phyloP scores from a whole-genome alignment of 192 early-diverging fungal genomes.

The Coemansia sp. region DNA sequence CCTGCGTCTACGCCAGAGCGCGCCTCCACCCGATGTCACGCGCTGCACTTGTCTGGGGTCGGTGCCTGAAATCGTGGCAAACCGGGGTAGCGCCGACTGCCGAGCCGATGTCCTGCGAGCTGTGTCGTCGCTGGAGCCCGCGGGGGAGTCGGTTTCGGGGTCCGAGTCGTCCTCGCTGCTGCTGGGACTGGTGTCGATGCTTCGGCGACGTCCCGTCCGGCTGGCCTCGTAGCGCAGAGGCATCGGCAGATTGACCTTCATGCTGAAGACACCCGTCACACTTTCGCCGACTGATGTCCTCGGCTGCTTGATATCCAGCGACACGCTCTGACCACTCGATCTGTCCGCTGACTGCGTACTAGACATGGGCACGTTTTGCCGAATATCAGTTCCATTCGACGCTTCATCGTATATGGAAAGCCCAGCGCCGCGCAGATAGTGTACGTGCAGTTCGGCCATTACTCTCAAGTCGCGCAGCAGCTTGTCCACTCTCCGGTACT shows the following conservation, averaged over 20 bases:
- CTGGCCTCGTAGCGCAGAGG: conserved; percentile 37
- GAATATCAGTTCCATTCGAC: background rate
- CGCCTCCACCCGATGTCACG: background rate
- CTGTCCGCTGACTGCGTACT: background rate
- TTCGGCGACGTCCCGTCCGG: conserved; percentile 1
- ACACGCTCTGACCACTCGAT: background rate
- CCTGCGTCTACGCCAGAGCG: background rate
- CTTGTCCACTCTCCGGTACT: conserved; percentile 54
- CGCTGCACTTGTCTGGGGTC: background rate
- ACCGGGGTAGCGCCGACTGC: conserved; percentile 5
- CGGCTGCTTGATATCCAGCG: background rate
- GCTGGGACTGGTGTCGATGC: conserved; percentile 5
- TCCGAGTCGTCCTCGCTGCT: conserved; percentile 20
- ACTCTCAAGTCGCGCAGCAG: conserved; percentile 65
- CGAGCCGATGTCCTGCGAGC: background rate
- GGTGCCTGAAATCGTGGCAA: conserved; percentile 9
- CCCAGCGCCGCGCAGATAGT: conserved; percentile 43
- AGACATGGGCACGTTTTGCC: background rate
- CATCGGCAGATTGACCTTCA: conserved; percentile 50
- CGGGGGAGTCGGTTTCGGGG: conserved; percentile 13
- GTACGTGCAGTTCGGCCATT: conserved; percentile 60
- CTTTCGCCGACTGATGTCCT: background rate
- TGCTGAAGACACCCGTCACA: conserved; percentile 27
- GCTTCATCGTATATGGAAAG: conserved; percentile 50
- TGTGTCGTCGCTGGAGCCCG: background rate